Percentiles rank a stretch among this genome's conserved stretches.
These are phyloP conservation scores for Cicer cuneatum DNA, from an alignment of 306 rosid species.

Conservation along the genomic window DNA sequence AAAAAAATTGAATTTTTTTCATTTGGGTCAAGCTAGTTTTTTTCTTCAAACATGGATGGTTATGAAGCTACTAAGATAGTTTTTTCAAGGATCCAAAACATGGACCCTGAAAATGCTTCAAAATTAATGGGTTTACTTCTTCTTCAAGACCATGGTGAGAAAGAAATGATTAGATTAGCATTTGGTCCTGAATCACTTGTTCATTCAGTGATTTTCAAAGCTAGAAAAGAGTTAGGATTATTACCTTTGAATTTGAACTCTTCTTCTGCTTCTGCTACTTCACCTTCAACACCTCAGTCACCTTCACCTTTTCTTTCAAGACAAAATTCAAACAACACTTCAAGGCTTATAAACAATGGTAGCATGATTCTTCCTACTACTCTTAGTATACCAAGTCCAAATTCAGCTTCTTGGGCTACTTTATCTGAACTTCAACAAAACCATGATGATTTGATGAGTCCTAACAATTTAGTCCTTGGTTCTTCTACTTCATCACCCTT, in stretches of 20 bases:
- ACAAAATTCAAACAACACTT: slow-evolving; percentile 59
- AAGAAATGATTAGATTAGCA: slow-evolving; percentile 92
- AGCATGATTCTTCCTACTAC: slow-evolving; percentile 50
- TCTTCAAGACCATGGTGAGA: slow-evolving; percentile 95
- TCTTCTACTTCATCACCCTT: slow-evolving; percentile 52
- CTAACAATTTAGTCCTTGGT: background rate
- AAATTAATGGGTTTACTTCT: slow-evolving; percentile 96
- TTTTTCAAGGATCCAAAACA: slow-evolving; percentile 80
- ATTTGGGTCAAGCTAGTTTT: too few species aligned
- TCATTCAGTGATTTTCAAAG: slow-evolving; percentile 83
- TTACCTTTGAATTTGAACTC: slow-evolving; percentile 65
- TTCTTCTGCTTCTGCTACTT: slow-evolving; percentile 49
- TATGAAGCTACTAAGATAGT: slow-evolving; percentile 93
- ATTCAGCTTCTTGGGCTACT: slow-evolving; percentile 62
- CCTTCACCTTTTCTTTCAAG: slow-evolving; percentile 63
- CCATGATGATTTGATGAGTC: slow-evolving; percentile 16
- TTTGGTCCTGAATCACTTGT: slow-evolving; percentile 89
- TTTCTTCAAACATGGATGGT: slow-evolving; percentile 69
- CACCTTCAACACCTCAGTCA: slow-evolving; percentile 70
- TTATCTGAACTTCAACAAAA: slow-evolving; percentile 27
- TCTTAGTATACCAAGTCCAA: slow-evolving; percentile 64
- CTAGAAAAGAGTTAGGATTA: slow-evolving; percentile 73
- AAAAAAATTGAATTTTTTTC: background rate
- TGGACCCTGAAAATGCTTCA: slow-evolving; percentile 98
- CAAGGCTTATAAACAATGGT: slow-evolving; percentile 56